Base-by-base conservation (phyloP, 352 stramenopile species). In the Bremia lactucae region DNA sequence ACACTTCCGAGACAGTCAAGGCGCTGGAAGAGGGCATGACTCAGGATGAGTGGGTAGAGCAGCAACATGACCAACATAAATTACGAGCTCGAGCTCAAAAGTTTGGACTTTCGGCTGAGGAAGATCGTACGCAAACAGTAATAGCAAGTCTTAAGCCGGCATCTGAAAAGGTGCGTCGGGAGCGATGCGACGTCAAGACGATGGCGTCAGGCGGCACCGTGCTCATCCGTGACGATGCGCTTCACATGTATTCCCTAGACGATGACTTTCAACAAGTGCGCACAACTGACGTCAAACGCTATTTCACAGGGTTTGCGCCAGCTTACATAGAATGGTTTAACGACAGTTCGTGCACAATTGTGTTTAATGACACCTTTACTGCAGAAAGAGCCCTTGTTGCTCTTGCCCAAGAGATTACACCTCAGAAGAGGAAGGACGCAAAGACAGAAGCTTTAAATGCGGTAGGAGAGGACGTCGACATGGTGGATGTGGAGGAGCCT, bases 291-390 rank as follows among this genome's bases (percentile, higher is more conserved):
- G 55, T 92, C 13, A 59, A 89, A 48, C 67, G 54, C 28, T 92
- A 89, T 37, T 92, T 92, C 43, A 48, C 59, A 0, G 79, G 74
- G 5, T 92, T 87, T 42, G 74, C 76, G 0, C 79, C 79, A 10
- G 85, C 75, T 15, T 92, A 92, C 58, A 74, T 92, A 31, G 79
- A 92, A 46, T 92, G 79, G 79, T 66, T 89, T 55, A 88, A 92
- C 61, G 76, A 92, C 61, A 87, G 72, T 33, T 74, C 76, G 41
- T 89, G 76, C 39, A 92, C 76, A 1, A 55, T 92, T 13, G 72
- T 92, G 16, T 92, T 92, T 46, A 56, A 89, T 46, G 79, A 92
- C 29, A 42, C 69, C 5, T 79, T 78, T 33, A 92, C 76, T 0
- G 74, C 78, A 8, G 62, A 53, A 0, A 65, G 79, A 36, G 76